Percentiles rank a stretch among this genome's conserved stretches.
Conservation (phyloP, 2,329 filamentous ascomycete genomes). For the Gaeumannomyces sp. region DNA sequence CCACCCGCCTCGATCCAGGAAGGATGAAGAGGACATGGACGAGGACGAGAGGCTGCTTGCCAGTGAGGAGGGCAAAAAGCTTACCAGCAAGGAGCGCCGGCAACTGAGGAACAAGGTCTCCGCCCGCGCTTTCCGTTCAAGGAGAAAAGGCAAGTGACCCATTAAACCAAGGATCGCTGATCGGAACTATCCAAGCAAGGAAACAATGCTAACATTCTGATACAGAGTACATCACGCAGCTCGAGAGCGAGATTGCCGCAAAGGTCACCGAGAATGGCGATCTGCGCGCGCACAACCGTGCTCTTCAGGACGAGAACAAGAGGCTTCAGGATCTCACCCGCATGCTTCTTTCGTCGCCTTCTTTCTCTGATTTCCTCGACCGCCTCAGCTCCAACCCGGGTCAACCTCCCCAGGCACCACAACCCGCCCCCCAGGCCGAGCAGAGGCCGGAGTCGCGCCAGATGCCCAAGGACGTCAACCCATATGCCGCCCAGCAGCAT, state of each 20-base stretch:
- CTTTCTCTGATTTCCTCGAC: constrained; percentile 77
- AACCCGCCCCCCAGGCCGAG: constrained; percentile 29
- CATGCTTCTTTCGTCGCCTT: constrained; percentile 72
- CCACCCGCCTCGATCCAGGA: constrained; percentile 58
- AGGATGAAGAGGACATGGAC: constrained; percentile 98
- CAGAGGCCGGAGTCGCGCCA: constrained; percentile 31
- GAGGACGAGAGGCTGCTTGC: constrained; percentile 89
- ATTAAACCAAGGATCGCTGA: no score
- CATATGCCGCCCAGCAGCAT: constrained; percentile 49
- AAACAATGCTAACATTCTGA: constrained; percentile 39
- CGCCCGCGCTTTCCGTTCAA: constrained; percentile 92
- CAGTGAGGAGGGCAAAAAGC: constrained; percentile 98
- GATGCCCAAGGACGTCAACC: constrained; percentile 60
- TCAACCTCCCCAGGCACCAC: constrained; percentile 29
- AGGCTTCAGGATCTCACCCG: constrained; percentile 72
- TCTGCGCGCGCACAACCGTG: constrained; percentile 72
- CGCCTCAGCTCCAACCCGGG: constrained; percentile 57
- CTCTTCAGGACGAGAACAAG: constrained; percentile 78
- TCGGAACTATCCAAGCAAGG: background rate
- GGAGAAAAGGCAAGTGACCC: constrained; percentile 77
- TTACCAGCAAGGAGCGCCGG: constrained; percentile 94
- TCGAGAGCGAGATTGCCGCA: constrained; percentile 79
- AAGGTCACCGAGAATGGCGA: constrained; percentile 81
- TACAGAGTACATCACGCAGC: constrained; percentile 90
- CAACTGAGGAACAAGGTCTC: constrained; percentile 99